These are phyloP conservation scores for Sutorius australiensis DNA, from an alignment of 768 basidiomycete species.

Conservation along the genomic window DNA sequence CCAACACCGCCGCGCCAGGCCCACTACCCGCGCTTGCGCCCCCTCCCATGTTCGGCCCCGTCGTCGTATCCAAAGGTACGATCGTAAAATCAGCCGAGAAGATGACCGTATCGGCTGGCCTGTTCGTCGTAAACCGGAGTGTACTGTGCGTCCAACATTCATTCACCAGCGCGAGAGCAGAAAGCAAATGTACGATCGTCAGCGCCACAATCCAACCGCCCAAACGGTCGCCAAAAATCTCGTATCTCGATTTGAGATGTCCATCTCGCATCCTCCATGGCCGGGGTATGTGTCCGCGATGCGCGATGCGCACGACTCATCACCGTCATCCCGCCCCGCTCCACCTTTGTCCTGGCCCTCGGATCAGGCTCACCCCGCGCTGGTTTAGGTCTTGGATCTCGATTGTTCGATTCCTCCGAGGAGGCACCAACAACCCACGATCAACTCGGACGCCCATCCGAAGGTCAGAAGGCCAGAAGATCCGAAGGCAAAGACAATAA, in stretches of 20 bases:
- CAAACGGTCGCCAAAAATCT: constrained; percentile 10
- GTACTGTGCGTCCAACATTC: constrained; percentile 13
- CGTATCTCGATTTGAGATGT: constrained; percentile 7
- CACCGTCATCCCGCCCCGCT: constrained; percentile 14
- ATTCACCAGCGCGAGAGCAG: neutral
- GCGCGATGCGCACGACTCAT: neutral
- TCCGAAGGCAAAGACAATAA: neutral
- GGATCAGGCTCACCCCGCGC: neutral
- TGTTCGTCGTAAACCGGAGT: constrained; percentile 31
- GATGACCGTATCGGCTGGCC: constrained; percentile 28
- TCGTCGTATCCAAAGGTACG: constrained; percentile 17
- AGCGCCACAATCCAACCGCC: neutral
- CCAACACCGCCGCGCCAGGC: neutral
- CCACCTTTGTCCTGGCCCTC: neutral
- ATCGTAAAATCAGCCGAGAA: constrained; percentile 55
- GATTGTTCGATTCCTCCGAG: constrained; percentile 13
- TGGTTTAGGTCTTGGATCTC: constrained; percentile 5
- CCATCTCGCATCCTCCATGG: neutral
- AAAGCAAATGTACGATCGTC: neutral
- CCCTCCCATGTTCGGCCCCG: neutral
- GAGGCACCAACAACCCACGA: constrained; percentile 12
- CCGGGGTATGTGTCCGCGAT: neutral
- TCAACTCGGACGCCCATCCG: constrained; percentile 1
- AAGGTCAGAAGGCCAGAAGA: neutral
- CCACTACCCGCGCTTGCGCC: neutral